These are phyloP conservation scores for Saturnispora saitoi DNA, from an alignment of 805 yeast genomes.

Conservation along the genomic window DNA sequence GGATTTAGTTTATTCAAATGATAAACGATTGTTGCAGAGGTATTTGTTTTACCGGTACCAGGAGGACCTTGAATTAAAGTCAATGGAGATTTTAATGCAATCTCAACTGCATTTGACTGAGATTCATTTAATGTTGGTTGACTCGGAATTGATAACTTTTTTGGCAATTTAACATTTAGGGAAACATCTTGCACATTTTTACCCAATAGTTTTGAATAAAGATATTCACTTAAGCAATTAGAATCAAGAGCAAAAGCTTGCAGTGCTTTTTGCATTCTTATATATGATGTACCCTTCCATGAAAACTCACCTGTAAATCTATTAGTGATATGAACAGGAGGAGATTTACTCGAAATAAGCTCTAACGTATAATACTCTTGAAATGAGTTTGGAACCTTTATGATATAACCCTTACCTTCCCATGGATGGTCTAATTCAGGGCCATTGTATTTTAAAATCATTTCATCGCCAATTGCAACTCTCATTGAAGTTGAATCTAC, in stretches of 20 bases:
- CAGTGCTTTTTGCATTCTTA: slow-evolving; percentile 77
- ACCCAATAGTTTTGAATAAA: slow-evolving; percentile 75
- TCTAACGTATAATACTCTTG: slow-evolving; percentile 69
- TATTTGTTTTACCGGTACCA: slow-evolving; percentile 92
- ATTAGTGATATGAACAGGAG: slow-evolving; percentile 47
- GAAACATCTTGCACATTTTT: slow-evolving; percentile 60
- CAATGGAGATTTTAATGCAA: slow-evolving; percentile 62
- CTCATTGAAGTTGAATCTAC: slow-evolving; percentile 57
- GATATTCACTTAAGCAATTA: slow-evolving; percentile 60
- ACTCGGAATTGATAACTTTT: slow-evolving; percentile 53
- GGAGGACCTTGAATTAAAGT: slow-evolving; percentile 93
- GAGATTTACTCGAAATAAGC: slow-evolving; percentile 35
- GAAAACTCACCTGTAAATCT: slow-evolving; percentile 80
- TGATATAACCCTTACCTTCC: slow-evolving; percentile 65
- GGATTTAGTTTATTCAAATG: slow-evolving; percentile 53
- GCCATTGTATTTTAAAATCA: slow-evolving; percentile 58
- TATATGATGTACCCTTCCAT: slow-evolving; percentile 81
- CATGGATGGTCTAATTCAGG: slow-evolving; percentile 45
- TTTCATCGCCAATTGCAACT: slow-evolving; percentile 80
- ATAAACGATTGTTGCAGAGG: slow-evolving; percentile 80
- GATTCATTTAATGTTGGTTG: slow-evolving; percentile 66
- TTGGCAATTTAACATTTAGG: slow-evolving; percentile 56
- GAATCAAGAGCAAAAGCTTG: slow-evolving; percentile 60
- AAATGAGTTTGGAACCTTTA: slow-evolving; percentile 57
- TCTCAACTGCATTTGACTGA: slow-evolving; percentile 67